Evolutionary conservation across 2,329 filamentous ascomycete genomes (phyloP), one percentile per base, ranked within the genome.

Genomic region (Cylindrodendrum hubeiense): DNA sequence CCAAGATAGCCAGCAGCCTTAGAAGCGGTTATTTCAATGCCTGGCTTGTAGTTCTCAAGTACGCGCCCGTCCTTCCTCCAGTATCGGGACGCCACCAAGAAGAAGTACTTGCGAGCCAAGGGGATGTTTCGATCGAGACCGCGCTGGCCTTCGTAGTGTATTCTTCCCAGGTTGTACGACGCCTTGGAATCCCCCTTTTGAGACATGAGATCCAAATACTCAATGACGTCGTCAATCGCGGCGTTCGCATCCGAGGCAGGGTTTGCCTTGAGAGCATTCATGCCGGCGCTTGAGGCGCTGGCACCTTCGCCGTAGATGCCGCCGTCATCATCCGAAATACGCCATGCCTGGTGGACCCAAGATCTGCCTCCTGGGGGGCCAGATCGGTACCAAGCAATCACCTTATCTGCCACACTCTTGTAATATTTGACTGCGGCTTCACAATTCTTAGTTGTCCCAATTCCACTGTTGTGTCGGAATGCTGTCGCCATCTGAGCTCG

Each of bases 221-320:
- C 96, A 64, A 99, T 89, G 17, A 98, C 92, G 78, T 99, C 95
- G 73, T 97, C 94, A 63, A 98, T 89, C 17, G 93, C 93, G 1
- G 94, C 94, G 74, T 97, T 92, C 1, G 92, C 89, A 75, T 96
- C 93, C 3, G 93, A 93, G 69, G 92, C 91, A 1, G 90, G 87
- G 60, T 90, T 89, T 21, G 90, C 89, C 67, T 90, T 90, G 74
- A 91, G 87, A 4, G 94, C 94, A 76, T 97, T 95, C 61, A 88
- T 86, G 5, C 96, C 96, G 0, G 96, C 92, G 76, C 94, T 98
- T 24, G 91, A 91, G 41, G 91, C 93, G 76, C 95, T 98, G 13
- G 96, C 96, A 4, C 96, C 97, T 80, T 97, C 94, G 50, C 96
- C 97, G 77, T 98, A 99, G 7, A 97, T 92, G 46, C 96, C 96